Evolutionary conservation across 2,329 filamentous ascomycete species (phyloP).

Genomic region (Penicillium janthinellum): DNA sequence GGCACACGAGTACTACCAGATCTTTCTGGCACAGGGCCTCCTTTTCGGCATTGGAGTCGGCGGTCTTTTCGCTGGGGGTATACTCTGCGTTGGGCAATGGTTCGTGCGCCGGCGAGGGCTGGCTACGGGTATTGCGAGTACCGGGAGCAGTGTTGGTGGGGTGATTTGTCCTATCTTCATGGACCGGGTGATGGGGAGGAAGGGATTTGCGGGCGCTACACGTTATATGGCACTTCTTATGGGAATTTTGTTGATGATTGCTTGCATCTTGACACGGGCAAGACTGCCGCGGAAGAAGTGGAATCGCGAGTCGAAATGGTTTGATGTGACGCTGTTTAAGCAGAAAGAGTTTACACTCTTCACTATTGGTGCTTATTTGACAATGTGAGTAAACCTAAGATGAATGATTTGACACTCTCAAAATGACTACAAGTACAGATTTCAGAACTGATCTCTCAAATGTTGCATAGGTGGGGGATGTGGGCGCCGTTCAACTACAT

Average conservation of each 20-base stretch:
- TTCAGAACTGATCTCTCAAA: neutral
- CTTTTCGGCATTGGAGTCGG: constrained; percentile 20
- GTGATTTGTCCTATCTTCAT: constrained; percentile 30
- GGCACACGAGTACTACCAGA: constrained; percentile 16
- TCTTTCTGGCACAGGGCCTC: constrained; percentile 22
- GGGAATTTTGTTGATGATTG: no score
- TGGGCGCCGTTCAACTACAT: constrained; percentile 16
- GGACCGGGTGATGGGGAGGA: constrained; percentile 14
- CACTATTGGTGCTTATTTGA: constrained; percentile 5
- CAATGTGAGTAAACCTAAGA: constrained; percentile 15
- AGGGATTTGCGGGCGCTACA: constrained; percentile 11
- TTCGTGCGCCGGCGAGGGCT: constrained; percentile 18
- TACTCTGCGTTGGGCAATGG: constrained; percentile 25
- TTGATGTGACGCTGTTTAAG: constrained; percentile 30
- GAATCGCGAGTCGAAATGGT: constrained; percentile 29
- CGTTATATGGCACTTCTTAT: no score
- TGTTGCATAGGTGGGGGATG: constrained; percentile 17
- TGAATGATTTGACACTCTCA: neutral
- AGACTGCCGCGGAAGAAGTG: constrained; percentile 33
- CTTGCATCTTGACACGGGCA: neutral
- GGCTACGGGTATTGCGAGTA: constrained; percentile 14
- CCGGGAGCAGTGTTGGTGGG: constrained; percentile 22
- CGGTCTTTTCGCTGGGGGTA: constrained; percentile 14
- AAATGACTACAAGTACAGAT: neutral
- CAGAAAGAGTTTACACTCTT: constrained; percentile 26